Percentiles rank a stretch among this genome's conserved stretches.
Evolutionary conservation across 139 green algal species (phyloP).

Genomic region (Monoraphidium neglectum): DNA sequence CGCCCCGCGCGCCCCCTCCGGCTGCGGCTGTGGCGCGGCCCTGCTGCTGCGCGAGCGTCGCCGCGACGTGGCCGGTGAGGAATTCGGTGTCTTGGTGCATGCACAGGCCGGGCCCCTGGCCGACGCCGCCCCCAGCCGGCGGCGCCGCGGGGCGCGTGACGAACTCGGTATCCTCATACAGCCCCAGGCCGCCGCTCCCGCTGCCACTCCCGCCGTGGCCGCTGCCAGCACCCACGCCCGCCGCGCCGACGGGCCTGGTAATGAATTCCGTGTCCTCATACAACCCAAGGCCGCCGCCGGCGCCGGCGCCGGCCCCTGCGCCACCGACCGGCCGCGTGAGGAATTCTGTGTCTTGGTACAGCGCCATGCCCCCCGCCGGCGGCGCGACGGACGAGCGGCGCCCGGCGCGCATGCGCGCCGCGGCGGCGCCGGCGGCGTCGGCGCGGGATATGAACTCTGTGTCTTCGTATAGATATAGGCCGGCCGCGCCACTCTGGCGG

Average conservation of each 20-base stretch:
- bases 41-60: too few species aligned
- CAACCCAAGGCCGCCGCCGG: slow-evolving; percentile 1
- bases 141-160: slow-evolving; percentile 3
- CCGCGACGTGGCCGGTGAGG: neutral
- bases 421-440: neutral
- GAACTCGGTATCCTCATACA: slow-evolving; percentile 52
- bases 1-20: too few species aligned
- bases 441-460: slow-evolving; percentile 32
- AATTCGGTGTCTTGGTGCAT: slow-evolving; percentile 48
- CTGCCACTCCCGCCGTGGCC: neutral
- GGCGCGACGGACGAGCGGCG: neutral
- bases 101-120: neutral
- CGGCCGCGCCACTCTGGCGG: too few species aligned
- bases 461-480: slow-evolving; percentile 32
- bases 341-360: slow-evolving; percentile 37
- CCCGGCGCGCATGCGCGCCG: neutral
- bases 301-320: neutral
- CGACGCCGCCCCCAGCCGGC: neutral
- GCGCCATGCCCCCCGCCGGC: neutral
- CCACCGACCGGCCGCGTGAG: neutral
- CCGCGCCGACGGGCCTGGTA: neutral
- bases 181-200: slow-evolving; percentile 1
- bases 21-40: too few species aligned
- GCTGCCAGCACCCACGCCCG: neutral
- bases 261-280: slow-evolving; percentile 52